These are phyloP conservation scores for Pestalotiopsis sp. DNA, from an alignment of 2,329 filamentous ascomycete species.

Conservation along the genomic window DNA sequence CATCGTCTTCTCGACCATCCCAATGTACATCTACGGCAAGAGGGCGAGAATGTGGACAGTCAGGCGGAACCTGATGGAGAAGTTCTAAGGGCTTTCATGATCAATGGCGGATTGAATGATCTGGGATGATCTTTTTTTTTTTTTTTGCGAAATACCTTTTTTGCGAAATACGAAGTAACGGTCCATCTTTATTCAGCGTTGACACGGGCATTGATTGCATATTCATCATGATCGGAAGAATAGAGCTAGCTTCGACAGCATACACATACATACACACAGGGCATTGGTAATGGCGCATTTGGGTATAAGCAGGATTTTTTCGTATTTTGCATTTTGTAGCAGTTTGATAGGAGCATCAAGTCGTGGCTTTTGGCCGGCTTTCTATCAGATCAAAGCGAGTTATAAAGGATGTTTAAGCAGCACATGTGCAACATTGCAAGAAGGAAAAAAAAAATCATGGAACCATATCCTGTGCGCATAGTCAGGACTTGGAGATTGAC, in stretches of 20 bases:
- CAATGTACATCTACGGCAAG: conserved; percentile 95
- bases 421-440: too few species aligned
- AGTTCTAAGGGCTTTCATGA: conserved; percentile 41
- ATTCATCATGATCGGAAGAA: background rate
- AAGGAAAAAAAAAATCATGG: too few species aligned
- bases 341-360: background rate
- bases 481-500: too few species aligned
- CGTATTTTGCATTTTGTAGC: background rate
- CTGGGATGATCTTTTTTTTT: too few species aligned
- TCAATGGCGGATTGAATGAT: background rate
- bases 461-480: too few species aligned
- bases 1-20: conserved; percentile 73
- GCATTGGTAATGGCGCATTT: background rate
- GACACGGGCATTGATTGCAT: background rate
- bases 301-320: background rate
- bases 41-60: conserved; percentile 93
- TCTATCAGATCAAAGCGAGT: background rate
- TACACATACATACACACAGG: background rate
- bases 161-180: background rate
- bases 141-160: too few species aligned
- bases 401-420: background rate
- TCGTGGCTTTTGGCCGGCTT: background rate
- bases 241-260: background rate
- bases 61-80: conserved; percentile 83
- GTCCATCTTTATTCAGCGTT: background rate